These are phyloP conservation scores for Lumnitzera racemosa DNA, from an alignment of 345 rosid species.

Conservation along the genomic window DNA sequence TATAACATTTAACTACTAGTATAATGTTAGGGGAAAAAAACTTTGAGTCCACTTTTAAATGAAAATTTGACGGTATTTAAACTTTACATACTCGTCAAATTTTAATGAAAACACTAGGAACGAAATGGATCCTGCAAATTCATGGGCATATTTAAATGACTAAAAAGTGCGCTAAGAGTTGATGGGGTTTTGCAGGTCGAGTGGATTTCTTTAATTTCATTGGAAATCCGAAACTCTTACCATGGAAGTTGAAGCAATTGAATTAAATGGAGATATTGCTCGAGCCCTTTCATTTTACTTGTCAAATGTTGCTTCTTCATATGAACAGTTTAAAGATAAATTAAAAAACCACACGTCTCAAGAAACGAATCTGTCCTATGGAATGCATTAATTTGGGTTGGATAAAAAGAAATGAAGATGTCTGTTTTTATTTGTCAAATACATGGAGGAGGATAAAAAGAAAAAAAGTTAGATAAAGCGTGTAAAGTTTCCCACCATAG, in stretches of 20 bases:
- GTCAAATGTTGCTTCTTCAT: slow-evolving; percentile 39
- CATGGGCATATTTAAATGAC: neutral
- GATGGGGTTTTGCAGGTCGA: neutral
- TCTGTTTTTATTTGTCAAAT: slow-evolving; percentile 43
- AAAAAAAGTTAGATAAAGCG: slow-evolving; percentile 10
- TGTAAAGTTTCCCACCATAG: slow-evolving; percentile 9
- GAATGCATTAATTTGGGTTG: slow-evolving; percentile 46
- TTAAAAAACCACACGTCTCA: slow-evolving; percentile 29
- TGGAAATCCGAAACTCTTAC: slow-evolving; percentile 1
- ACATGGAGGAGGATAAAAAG: slow-evolving; percentile 4
- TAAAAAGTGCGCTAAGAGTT: neutral
- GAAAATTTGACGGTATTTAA: too few relatives aligned
- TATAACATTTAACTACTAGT: too few relatives aligned
- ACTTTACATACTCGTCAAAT: neutral
- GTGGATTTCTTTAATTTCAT: slow-evolving; percentile 1
- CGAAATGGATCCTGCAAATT: slow-evolving; percentile 1
- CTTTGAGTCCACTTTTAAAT: too few relatives aligned
- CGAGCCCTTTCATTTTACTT: slow-evolving; percentile 3
- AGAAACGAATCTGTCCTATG: slow-evolving; percentile 71
- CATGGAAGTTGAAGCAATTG: slow-evolving; percentile 23
- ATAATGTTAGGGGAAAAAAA: too few relatives aligned
- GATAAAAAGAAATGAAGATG: slow-evolving; percentile 41
- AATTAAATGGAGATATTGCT: slow-evolving; percentile 18
- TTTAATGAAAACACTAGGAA: neutral
- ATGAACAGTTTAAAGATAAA: slow-evolving; percentile 23